Evolutionary conservation across 441 rosid genomes (phyloP), one percentile per base, ranked within the genome.

Genomic region (Erodium moschatum): DNA sequence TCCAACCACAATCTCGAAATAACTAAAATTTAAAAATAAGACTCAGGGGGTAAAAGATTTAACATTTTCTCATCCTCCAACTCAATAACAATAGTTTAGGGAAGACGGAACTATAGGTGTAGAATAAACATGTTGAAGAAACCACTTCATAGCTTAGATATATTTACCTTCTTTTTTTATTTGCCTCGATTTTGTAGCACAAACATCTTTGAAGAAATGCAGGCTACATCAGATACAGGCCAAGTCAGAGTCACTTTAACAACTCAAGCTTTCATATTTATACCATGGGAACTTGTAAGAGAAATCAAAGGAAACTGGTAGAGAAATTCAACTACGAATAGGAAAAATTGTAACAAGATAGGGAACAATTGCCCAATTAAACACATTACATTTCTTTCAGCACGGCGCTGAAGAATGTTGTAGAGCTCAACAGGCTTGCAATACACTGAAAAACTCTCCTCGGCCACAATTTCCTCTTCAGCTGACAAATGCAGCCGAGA

Each of bases 381-480:
- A 54, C 62, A 54, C 62, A 75, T 64, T 85, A 90, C 99, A 79
- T 85, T 90, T n/a, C 76, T 27, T 16, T 18, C 24, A 16, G 92
- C 81, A 13, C 98, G 96, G n/a, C 97, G 88, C 70, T 92, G 97
- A 70, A 95, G 86, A 72, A 90, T 90, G 74, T 95, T 95, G 85
- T 92, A 92, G 72, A 95, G 87, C 70, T 95, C 99, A 4, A 95
- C 96, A 76, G 97, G 98, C 82, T 92, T 92, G 89, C 98, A 95
- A 75, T 90, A 95, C 19, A 79, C 68, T 0, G 86, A 80, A 33
- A 90, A 81, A 75, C 96, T 90, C 81, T 90, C 99, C 68, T 90
- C 98, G 38, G 97, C 97, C 7, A 89, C 96, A 78, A 79, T 79
- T 82, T 87, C 89, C 79, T 95, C 95, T 75, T 92, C 97, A 8